phyloP scores from a whole-genome alignment of 2,329 filamentous ascomycete genomes.

The Colletotrichum tropicicola region DNA sequence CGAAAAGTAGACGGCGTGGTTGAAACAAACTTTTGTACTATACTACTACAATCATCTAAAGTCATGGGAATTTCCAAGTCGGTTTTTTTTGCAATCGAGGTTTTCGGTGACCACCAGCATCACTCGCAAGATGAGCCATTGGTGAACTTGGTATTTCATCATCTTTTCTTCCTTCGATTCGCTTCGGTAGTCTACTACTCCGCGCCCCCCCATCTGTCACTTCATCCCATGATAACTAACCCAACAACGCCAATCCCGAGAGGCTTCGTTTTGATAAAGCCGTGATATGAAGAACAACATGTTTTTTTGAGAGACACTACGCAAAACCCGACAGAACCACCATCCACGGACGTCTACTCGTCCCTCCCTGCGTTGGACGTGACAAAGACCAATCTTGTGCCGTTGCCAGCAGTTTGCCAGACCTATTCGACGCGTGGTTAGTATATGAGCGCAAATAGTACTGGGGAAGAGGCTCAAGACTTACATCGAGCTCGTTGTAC shows the following conservation, averaged over 20 bases:
- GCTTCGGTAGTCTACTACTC: neutral
- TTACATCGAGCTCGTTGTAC: constrained; percentile 89
- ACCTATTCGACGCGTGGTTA: constrained; percentile 62
- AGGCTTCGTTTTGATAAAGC: constrained; percentile 5
- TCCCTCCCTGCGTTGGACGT: constrained; percentile 42
- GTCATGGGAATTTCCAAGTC: neutral
- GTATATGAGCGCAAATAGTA: constrained; percentile 28
- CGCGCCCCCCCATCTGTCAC: neutral
- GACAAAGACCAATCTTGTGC: constrained; percentile 76
- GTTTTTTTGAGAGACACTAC: neutral
- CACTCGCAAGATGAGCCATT: neutral
- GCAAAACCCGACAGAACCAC: neutral
- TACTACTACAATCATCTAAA: constrained; percentile 22
- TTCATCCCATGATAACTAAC: neutral
- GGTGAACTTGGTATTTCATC: neutral
- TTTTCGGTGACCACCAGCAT: neutral
- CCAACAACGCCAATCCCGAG: constrained; percentile 7
- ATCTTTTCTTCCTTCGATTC: neutral
- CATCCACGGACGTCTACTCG: neutral
- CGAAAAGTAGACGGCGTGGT: neutral
- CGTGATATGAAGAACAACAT: neutral
- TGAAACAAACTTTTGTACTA: constrained; percentile 16
- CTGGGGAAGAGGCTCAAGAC: constrained; percentile 51
- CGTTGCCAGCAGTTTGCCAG: constrained; percentile 80
- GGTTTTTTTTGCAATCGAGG: neutral